Conservation (phyloP, 2,329 filamentous ascomycete genomes). For the Fusarium equiseti region DNA sequence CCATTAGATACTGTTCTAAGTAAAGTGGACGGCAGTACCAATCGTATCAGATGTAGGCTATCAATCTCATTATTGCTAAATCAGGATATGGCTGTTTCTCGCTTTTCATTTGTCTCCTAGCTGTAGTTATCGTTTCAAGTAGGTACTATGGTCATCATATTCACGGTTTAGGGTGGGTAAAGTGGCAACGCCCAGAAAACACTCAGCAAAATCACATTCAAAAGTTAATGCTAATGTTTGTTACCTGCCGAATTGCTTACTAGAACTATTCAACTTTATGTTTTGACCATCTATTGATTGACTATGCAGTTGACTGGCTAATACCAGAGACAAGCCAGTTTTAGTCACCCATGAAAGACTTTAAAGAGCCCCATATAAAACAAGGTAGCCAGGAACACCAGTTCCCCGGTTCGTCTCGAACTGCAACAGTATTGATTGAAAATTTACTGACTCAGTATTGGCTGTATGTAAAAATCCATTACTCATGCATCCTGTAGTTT, state of each 20-base stretch:
- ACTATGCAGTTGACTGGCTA: not conserved
- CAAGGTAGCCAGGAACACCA: not conserved
- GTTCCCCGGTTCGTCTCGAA: not conserved
- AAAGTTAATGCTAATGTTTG: not conserved
- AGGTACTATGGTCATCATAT: too few relatives aligned
- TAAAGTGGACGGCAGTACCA: not conserved
- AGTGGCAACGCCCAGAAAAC: not conserved
- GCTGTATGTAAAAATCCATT: not conserved
- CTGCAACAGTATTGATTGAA: not conserved
- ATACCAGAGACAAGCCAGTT: not conserved
- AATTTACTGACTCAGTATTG: not conserved
- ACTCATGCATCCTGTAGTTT: not conserved
- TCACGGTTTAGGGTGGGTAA: not conserved
- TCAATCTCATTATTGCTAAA: too few relatives aligned
- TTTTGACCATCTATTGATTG: not conserved
- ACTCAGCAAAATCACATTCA: not conserved
- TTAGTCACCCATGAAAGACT: not conserved
- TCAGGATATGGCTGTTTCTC: too few relatives aligned
- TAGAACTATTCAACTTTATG: not conserved
- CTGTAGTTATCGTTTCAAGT: too few relatives aligned
- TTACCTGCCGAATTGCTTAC: not conserved
- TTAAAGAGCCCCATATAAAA: not conserved
- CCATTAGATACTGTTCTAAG: not conserved
- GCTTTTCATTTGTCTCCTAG: too few relatives aligned
- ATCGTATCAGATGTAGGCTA: not conserved